A percentile compares a stretch with the other conserved stretches of the same genome.
These are phyloP conservation scores for Diutina neorugosa DNA, from an alignment of 1,139 yeast genomes.

Conservation along the genomic window DNA sequence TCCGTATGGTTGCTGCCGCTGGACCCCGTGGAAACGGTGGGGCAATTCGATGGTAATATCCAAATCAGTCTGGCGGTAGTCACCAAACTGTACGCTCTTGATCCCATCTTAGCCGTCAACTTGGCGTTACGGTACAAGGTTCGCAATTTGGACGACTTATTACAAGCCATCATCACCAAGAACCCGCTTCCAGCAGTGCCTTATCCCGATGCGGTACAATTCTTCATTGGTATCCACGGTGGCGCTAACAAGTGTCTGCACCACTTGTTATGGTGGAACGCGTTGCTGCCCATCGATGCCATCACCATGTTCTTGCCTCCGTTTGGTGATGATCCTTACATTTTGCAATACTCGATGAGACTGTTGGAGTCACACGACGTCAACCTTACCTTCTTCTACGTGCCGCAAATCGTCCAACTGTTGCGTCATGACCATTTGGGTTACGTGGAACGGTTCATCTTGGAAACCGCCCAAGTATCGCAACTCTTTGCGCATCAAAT, in stretches of 20 bases:
- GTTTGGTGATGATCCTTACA: conserved; percentile 50
- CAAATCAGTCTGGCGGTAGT: conserved; percentile 23
- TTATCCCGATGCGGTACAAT: not conserved
- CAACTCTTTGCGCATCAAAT: conserved; percentile 94
- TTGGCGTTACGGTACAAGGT: conserved; percentile 49
- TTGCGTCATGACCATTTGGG: conserved; percentile 75
- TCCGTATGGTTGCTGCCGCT: conserved; percentile 74
- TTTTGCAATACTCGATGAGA: conserved; percentile 82
- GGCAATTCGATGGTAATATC: conserved; percentile 16
- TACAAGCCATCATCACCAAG: conserved; percentile 54
- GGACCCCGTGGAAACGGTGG: conserved; percentile 30
- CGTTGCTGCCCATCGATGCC: conserved; percentile 75
- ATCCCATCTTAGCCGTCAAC: conserved; percentile 66
- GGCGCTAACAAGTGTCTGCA: conserved; percentile 28
- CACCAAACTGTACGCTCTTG: conserved; percentile 47
- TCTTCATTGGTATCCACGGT: conserved; percentile 21
- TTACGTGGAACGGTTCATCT: conserved; percentile 75
- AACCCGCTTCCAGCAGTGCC: conserved; percentile 37
- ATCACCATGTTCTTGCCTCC: conserved; percentile 78
- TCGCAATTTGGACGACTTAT: conserved; percentile 26
- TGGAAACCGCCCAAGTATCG: conserved; percentile 86
- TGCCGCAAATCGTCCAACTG: conserved; percentile 94
- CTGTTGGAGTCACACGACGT: conserved; percentile 84
- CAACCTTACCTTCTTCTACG: conserved; percentile 85
- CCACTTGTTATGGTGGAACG: conserved; percentile 58